Conservation (phyloP, 805 yeast species). For the Kodamaea sagamina region DNA sequence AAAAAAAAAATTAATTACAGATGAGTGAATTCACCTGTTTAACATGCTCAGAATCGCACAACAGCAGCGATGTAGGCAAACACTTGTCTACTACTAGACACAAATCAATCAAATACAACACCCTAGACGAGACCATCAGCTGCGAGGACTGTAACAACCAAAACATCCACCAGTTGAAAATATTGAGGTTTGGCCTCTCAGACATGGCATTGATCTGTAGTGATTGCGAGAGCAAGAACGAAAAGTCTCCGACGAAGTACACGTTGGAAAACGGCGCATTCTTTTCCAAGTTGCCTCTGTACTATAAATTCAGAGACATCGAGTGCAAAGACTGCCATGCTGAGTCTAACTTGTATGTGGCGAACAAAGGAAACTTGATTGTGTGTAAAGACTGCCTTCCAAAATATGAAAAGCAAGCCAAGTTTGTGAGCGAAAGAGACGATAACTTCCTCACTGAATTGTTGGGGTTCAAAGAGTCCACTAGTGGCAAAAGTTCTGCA, state of each 20-base stretch:
- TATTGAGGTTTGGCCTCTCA: conserved; percentile 55
- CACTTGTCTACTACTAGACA: conserved; percentile 58
- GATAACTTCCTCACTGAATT: conserved; percentile 49
- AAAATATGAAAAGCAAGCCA: conserved; percentile 11
- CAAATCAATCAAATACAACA: conserved; percentile 41
- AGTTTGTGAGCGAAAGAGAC: conserved; percentile 47
- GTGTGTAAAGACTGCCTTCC: conserved; percentile 48
- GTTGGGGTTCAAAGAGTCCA: conserved; percentile 49
- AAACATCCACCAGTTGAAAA: conserved; percentile 53
- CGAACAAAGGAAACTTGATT: conserved; percentile 25
- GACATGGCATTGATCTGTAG: conserved; percentile 55
- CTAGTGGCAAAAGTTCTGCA: conserved; percentile 23
- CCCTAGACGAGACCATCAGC: conserved; percentile 43
- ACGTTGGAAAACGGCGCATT: conserved; percentile 56
- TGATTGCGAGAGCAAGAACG: conserved; percentile 39
- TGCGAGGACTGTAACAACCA: conserved; percentile 60
- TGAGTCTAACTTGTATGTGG: conserved; percentile 44
- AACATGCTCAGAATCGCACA: conserved; percentile 44
- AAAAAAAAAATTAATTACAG: too few species aligned
- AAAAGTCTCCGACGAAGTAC: conserved; percentile 51
- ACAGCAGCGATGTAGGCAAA: conserved; percentile 46
- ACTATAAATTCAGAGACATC: conserved; percentile 52
- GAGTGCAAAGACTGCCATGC: conserved; percentile 47
- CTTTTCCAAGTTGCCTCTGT: conserved; percentile 48
- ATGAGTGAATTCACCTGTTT: conserved; percentile 38